These are phyloP conservation scores for Elsinoe fawcettii DNA, from an alignment of 2,329 filamentous ascomycete genomes.

Conservation along the genomic window DNA sequence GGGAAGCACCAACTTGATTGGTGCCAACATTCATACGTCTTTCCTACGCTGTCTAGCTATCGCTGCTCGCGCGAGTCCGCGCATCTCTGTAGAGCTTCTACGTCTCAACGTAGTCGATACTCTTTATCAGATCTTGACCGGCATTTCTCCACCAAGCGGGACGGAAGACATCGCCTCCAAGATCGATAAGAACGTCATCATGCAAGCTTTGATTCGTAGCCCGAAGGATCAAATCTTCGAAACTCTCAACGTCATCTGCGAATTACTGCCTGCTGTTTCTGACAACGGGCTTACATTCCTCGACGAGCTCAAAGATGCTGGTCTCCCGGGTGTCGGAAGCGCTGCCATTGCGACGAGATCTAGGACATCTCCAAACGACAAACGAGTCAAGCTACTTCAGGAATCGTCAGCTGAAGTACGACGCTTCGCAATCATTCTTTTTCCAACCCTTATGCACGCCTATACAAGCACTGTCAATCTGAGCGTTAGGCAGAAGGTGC, in stretches of 20 bases:
- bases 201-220: slow-evolving; percentile 95
- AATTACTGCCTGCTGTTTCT: slow-evolving; percentile 72
- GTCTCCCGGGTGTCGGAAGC: slow-evolving; percentile 40
- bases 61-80: slow-evolving; percentile 79
- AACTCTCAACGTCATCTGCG: slow-evolving; percentile 94
- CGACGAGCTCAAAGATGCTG: slow-evolving; percentile 43
- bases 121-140: slow-evolving; percentile 91
- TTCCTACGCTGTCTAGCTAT: slow-evolving; percentile 89
- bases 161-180: slow-evolving; percentile 72
- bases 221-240: slow-evolving; percentile 95
- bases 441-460: slow-evolving; percentile 90
- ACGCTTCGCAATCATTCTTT: slow-evolving; percentile 84
- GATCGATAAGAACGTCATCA: slow-evolving; percentile 93
- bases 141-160: slow-evolving; percentile 79
- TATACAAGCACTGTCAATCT: slow-evolving; percentile 97
- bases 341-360: slow-evolving; percentile 36
- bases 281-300: slow-evolving; percentile 46
- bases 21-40: slow-evolving; percentile 89
- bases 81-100: slow-evolving; percentile 79
- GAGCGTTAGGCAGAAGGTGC: slow-evolving; percentile 86
- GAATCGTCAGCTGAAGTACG: slow-evolving; percentile 81
- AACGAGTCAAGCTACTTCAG: slow-evolving; percentile 70
- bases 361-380: slow-evolving; percentile 62
- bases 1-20: slow-evolving; percentile 91
- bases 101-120: slow-evolving; percentile 97